Base-by-base conservation (phyloP, 306 rosid species). In the Ammopiptanthus mongolicus region DNA sequence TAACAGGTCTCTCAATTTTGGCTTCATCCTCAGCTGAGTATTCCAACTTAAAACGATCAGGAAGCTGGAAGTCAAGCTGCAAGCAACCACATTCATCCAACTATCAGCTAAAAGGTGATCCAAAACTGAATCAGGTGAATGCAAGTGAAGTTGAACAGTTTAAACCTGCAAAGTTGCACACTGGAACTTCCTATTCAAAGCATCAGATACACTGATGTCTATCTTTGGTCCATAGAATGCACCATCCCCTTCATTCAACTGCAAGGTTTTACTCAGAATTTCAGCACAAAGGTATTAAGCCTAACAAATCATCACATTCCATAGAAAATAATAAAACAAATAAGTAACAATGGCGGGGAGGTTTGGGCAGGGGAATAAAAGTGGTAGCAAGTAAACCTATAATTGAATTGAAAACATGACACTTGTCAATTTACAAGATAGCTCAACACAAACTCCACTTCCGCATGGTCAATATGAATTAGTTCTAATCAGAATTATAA, bases 41-140 rank as follows among this genome's bases (percentile, higher is more conserved):
- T 81, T 90, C 90, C 86, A 91, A 80, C 77, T 91, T 90, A 58
- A 94, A 94, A 19, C 96, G 97, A 65, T 84, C 82, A 21, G 98
- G 98, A 62, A 91, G 96, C 83, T 94, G 98, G 84, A 95, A 95
- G 77, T 95, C 98, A 76, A 95, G 91, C 98, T 95, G 91, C 86
- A 86, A 83, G 87, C 80, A 76, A 82, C 73, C 73, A 88, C 74
- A 78, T 37, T 42, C 69, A 80, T 70, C 52, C 12, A 47, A 33
- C 56, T 8, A 64, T 80, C 65, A 77, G 65, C 17, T 48, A 29
- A 78, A 8, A 42, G 37, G 67, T 73, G 34, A 22, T 36, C 19
- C 44, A 65, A 41, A 41, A 62, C 76, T 33, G 56, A 72, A 58
- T 47, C 67, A 11, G 66, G 69, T 74, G 22, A 21, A 65, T 8